These are phyloP conservation scores for Crithidia fasciculata DNA, from an alignment of 208 protist genomes.

Conservation along the genomic window DNA sequence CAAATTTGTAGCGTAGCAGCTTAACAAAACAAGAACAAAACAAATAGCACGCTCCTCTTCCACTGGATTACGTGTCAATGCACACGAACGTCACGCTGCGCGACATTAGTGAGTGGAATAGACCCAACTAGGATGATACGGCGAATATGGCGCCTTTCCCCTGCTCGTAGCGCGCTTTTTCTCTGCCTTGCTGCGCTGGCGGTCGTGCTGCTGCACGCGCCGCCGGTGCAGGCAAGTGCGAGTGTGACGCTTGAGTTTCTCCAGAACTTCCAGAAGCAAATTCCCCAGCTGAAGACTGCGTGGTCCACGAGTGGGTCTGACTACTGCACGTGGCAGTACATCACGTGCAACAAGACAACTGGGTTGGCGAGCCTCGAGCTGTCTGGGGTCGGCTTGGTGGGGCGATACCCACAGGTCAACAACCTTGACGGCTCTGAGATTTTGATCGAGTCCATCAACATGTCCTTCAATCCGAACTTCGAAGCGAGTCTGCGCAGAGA, in stretches of 20 bases:
- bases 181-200: neutral
- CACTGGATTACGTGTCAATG: neutral
- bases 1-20: too few relatives aligned
- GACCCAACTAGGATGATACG: neutral
- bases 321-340: neutral
- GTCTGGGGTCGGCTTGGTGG: neutral
- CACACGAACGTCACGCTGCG: neutral
- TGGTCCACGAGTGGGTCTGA: neutral
- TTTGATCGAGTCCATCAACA: conserved; percentile 11
- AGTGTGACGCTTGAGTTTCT: neutral
- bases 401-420: neutral
- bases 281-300: neutral
- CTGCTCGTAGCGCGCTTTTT: neutral
- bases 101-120: neutral
- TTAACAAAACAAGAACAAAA: too few relatives aligned
- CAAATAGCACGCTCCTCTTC: too few relatives aligned
- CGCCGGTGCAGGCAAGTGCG: neutral
- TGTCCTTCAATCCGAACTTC: conserved; percentile 1
- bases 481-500: neutral
- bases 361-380: neutral
- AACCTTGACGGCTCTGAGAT: neutral
- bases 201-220: neutral
- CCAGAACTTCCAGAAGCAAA: neutral
- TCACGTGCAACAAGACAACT: conserved; percentile 1
- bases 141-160: neutral